Conservation (phyloP, 306 rosid genomes). For the Vigna angularis region DNA sequence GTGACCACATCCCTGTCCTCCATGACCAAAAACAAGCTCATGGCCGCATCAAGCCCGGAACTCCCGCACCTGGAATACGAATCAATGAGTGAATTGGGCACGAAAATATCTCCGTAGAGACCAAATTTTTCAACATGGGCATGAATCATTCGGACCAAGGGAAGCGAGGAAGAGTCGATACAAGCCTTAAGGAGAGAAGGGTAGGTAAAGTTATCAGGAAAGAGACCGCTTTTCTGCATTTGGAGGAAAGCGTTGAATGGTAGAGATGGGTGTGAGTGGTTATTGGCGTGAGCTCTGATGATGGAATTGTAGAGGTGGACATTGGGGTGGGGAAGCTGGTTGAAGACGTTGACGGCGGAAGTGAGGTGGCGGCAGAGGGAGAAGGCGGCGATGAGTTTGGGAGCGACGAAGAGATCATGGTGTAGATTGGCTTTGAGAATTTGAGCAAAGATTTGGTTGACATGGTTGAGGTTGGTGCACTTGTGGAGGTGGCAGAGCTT, state of each 20-base stretch:
- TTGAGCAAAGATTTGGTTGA: slow-evolving; percentile 81
- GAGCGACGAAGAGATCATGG: slow-evolving; percentile 64
- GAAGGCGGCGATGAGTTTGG: slow-evolving; percentile 74
- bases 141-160: slow-evolving; percentile 63
- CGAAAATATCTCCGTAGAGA: slow-evolving; percentile 61
- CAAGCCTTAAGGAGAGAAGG: slow-evolving; percentile 66
- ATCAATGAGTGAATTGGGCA: slow-evolving; percentile 74
- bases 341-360: slow-evolving; percentile 71
- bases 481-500: slow-evolving; percentile 71
- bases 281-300: slow-evolving; percentile 74
- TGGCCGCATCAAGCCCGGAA: slow-evolving; percentile 55
- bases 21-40: slow-evolving; percentile 62
- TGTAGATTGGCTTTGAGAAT: slow-evolving; percentile 71
- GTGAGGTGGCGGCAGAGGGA: slow-evolving; percentile 67
- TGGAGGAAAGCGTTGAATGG: slow-evolving; percentile 59
- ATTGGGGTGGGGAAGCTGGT: slow-evolving; percentile 67
- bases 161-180: slow-evolving; percentile 51
- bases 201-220: slow-evolving; percentile 71
- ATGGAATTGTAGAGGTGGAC: slow-evolving; percentile 67
- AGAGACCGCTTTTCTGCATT: slow-evolving; percentile 58
- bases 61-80: slow-evolving; percentile 69
- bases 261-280: slow-evolving; percentile 51
- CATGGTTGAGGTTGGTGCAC: slow-evolving; percentile 58
- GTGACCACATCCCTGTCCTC: slow-evolving; percentile 63
- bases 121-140: slow-evolving; percentile 72